Evolutionary conservation across 2,329 filamentous ascomycete genomes (phyloP).

Genomic region (Keithomyces neogunnii): DNA sequence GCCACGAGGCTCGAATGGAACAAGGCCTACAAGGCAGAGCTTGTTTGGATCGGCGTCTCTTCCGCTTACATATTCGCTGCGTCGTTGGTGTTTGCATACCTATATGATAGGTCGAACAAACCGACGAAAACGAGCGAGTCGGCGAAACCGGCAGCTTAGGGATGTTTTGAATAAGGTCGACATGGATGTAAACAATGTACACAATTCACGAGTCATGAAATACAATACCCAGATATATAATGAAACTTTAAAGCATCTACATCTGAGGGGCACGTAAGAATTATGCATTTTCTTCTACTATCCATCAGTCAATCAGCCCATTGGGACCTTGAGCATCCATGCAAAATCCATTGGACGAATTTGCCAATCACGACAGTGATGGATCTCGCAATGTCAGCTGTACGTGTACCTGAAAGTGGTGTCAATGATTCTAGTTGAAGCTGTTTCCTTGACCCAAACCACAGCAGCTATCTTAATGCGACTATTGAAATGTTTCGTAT

Average conservation of each 20-base stretch:
- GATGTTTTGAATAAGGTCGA: neutral
- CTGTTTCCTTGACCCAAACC: no score
- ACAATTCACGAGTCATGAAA: neutral
- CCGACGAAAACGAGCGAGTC: neutral
- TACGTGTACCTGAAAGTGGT: no score
- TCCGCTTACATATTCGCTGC: constrained; percentile 6
- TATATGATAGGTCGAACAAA: constrained; percentile 3
- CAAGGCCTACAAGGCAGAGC: constrained; percentile 11
- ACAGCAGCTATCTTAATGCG: no score
- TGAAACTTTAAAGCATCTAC: neutral
- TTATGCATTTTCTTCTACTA: no score
- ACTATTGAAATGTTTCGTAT: no score
- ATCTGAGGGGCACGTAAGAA: no score
- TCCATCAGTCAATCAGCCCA: no score
- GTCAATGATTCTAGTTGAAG: no score
- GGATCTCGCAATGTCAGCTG: no score
- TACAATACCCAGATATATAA: neutral
- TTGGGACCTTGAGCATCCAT: no score
- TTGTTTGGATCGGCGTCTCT: constrained; percentile 11
- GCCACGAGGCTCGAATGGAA: constrained; percentile 11
- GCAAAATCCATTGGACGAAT: no score
- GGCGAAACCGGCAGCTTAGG: neutral
- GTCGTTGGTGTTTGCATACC: constrained; percentile 2
- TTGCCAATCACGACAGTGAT: no score
- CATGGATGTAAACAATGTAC: neutral